Evolutionary conservation across 306 rosid species (phyloP), one percentile per base, ranked within the genome.

Genomic region (Psophocarpus tetragonolobus): DNA sequence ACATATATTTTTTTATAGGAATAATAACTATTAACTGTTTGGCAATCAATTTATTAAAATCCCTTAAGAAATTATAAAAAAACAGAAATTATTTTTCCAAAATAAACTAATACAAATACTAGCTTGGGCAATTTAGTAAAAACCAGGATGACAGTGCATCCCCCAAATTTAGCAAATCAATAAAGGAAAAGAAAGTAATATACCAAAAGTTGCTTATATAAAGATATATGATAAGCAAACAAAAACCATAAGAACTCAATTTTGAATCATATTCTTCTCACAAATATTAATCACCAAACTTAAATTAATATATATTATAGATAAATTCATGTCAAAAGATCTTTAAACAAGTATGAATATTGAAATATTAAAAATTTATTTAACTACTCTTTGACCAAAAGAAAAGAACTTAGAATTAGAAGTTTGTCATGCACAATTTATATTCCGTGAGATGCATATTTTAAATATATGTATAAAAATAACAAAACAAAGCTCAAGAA

Each of bases 41-140:
- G 65, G 14, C 24, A 62, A 38, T 10, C 4, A 33, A 35, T 62
- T 18, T 35, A 10, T 8, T 32, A 64, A 64, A 35, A 29, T 18
- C 47, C 26, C 15, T 33, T n/a, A 14, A 4, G 7, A 64, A 35
- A 64, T 33, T 64, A 35, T n/a, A 18, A 17, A 60, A 2, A 14
- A 20, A 57, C 24, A 13, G 21, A 3, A 6, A 15, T 15, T 63
- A 36, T 65, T 65, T 38, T 4, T 65, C 30, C 17, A 35, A 18
- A 63, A 17, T 35, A 63, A 63, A 33, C 32, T 4, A 36, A 12
- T 39, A 9, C 50, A 36, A 29, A 63, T 2, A 33, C 29, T 63
- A 65, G 78, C 63, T 20, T 42, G 62, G 61, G 61, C n/a, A 73
- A 51, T 71, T 45, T 41, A 36, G 53, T 44, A 80, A 71, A 77